These are phyloP conservation scores for Leccinum olivaceoglutinosum DNA, from an alignment of 1,284 basidiomycete species.

Conservation along the genomic window DNA sequence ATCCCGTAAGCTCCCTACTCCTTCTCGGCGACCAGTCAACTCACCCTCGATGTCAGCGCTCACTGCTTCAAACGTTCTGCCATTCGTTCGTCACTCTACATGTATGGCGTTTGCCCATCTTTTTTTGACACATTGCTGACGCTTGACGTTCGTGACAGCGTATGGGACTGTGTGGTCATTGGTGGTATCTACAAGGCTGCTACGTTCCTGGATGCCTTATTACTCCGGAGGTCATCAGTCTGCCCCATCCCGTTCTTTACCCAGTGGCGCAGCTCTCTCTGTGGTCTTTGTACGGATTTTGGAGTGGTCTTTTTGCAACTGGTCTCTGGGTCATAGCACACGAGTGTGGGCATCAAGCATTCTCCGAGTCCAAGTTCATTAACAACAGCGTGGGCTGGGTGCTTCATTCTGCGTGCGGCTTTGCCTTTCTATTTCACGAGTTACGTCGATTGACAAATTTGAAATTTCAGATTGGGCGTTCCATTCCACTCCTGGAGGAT, in stretches of 20 bases:
- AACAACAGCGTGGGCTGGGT: slow-evolving; percentile 96
- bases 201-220: slow-evolving; percentile 65
- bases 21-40: background rate
- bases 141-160: slow-evolving; percentile 34
- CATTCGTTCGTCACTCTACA: slow-evolving; percentile 76
- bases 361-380: slow-evolving; percentile 90
- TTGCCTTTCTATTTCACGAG: slow-evolving; percentile 6
- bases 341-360: slow-evolving; percentile 94
- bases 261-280: slow-evolving; percentile 60
- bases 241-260: slow-evolving; percentile 65
- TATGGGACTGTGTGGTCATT: slow-evolving; percentile 76
- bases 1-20: slow-evolving; percentile 67
- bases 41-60: slow-evolving; percentile 39
- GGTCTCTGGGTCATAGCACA: slow-evolving; percentile 94
- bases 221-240: slow-evolving; percentile 46
- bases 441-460: slow-evolving; percentile 27
- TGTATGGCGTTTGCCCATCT: slow-evolving; percentile 39
- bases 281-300: slow-evolving; percentile 83
- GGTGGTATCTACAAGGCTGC: slow-evolving; percentile 67
- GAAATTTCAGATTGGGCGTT: slow-evolving; percentile 70
- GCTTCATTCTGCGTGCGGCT: slow-evolving; percentile 77
- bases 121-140: slow-evolving; percentile 20
- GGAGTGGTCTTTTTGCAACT: slow-evolving; percentile 84
- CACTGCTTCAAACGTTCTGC: slow-evolving; percentile 95
- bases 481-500: slow-evolving; percentile 99